These are phyloP conservation scores for Rhododendron ovatum DNA, from an alignment of 148 eudicot genomes.

Conservation along the genomic window DNA sequence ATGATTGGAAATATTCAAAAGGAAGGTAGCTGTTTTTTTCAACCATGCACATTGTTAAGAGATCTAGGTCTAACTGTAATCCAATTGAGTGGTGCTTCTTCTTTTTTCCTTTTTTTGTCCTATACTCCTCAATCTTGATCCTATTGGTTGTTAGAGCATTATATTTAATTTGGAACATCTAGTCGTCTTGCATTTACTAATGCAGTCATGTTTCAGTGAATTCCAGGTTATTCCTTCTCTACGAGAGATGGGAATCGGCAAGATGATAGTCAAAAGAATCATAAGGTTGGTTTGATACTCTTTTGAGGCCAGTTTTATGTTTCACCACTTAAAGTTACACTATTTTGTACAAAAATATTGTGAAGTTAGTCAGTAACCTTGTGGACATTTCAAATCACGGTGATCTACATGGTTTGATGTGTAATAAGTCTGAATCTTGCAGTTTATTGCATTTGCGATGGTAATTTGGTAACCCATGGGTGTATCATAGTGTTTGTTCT, in stretches of 20 bases:
- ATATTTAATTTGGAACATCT: not conserved
- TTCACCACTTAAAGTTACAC: not conserved
- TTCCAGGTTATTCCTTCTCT: slow-evolving; percentile 74
- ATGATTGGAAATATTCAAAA: not conserved
- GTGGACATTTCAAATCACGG: not conserved
- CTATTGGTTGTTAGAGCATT: not conserved
- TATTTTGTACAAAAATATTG: not conserved
- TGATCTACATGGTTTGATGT: not conserved
- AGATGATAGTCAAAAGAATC: slow-evolving; percentile 57
- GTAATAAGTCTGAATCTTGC: not conserved
- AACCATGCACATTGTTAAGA: not conserved
- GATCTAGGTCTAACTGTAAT: not conserved
- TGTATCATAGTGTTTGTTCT: not conserved
- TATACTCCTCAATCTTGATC: not conserved
- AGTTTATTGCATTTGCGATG: not conserved
- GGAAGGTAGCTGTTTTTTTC: not conserved
- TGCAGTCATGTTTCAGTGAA: slow-evolving; percentile 24
- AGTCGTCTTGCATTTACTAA: not conserved
- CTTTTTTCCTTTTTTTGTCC: not conserved
- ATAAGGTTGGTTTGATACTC: slow-evolving; percentile 52
- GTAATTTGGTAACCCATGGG: not conserved
- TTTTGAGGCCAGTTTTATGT: not conserved
- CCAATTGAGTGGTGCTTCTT: not conserved
- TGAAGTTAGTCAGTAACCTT: not conserved
- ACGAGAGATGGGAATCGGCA: slow-evolving; percentile 71